Evolutionary conservation across 306 rosid species (phyloP).

Genomic region (Pyrus communis): DNA sequence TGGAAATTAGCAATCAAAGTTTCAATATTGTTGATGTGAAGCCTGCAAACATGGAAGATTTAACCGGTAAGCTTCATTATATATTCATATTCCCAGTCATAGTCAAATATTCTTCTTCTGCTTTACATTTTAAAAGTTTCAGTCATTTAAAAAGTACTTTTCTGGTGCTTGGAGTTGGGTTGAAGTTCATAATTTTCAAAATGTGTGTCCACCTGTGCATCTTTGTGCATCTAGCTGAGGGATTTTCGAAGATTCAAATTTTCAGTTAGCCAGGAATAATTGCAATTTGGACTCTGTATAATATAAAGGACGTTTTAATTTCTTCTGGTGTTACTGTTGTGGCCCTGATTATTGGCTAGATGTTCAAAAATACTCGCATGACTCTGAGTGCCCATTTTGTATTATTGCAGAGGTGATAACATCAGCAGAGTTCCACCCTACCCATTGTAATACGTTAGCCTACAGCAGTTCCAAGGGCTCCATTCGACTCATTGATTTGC

Average conservation of each 20-base stretch:
- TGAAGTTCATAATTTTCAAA: neutral
- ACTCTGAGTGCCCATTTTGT: constrained; percentile 13
- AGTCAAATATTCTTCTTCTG: neutral
- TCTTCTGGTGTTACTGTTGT: neutral
- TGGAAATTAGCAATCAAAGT: constrained; percentile 97
- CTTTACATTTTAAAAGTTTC: neutral
- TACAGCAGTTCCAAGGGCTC: constrained; percentile 99
- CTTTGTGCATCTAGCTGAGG: neutral
- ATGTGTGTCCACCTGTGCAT: neutral
- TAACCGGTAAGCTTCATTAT: constrained; percentile 67
- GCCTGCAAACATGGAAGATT: constrained; percentile 99
- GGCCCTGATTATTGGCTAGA: neutral
- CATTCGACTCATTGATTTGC: constrained; percentile 89
- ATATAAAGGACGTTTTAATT: neutral
- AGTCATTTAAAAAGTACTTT: neutral
- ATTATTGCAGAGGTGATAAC: constrained; percentile 92
- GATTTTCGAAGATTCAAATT: neutral
- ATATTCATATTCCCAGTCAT: neutral
- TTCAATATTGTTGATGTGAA: constrained; percentile 97
- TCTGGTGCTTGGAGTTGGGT: constrained; percentile 3
- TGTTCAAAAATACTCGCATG: constrained; percentile 4
- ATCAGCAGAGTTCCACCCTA: constrained; percentile 98
- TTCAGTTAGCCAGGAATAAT: neutral
- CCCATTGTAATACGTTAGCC: constrained; percentile 84
- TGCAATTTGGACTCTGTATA: neutral